Conservation (phyloP, 1,284 basidiomycete genomes). For the Austroboletus niveus region DNA sequence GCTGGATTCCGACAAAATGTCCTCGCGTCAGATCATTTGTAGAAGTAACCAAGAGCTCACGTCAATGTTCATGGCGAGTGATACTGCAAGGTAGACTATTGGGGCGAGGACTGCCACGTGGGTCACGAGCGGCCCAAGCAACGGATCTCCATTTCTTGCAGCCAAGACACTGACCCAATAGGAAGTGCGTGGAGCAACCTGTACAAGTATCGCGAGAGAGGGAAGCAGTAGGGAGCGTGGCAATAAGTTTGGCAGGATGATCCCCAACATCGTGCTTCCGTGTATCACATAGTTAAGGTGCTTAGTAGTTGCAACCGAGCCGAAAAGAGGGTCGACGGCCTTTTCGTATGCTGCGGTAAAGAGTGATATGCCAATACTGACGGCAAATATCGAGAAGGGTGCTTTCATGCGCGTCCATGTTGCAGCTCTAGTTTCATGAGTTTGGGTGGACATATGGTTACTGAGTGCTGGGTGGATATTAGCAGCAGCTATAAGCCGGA, state of each 20-base stretch:
- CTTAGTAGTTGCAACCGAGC: slow-evolving; percentile 34
- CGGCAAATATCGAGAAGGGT: slow-evolving; percentile 29
- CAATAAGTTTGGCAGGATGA: slow-evolving; percentile 34
- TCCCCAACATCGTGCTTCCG: slow-evolving; percentile 35
- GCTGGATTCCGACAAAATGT: slow-evolving; percentile 7
- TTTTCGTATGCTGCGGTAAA: slow-evolving; percentile 41
- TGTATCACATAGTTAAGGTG: slow-evolving; percentile 41
- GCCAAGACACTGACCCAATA: slow-evolving; percentile 63
- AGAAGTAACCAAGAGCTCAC: slow-evolving; percentile 34
- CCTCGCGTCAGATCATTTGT: background rate
- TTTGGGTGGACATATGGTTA: too few relatives aligned
- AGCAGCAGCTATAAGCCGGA: background rate
- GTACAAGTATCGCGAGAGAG: slow-evolving; percentile 45
- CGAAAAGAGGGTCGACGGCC: slow-evolving; percentile 46
- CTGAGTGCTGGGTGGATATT: background rate
- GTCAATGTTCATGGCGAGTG: slow-evolving; percentile 42
- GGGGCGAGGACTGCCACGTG: slow-evolving; percentile 58
- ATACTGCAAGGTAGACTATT: slow-evolving; percentile 41
- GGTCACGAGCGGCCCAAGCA: slow-evolving; percentile 57
- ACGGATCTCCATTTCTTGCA: slow-evolving; percentile 47
- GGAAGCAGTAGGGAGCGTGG: slow-evolving; percentile 34
- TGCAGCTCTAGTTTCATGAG: background rate
- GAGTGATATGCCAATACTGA: slow-evolving; percentile 38
- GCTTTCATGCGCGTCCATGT: slow-evolving; percentile 15
- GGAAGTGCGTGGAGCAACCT: slow-evolving; percentile 55